phyloP scores from a whole-genome alignment of 768 basidiomycete species.

The Boletus speciosus region DNA sequence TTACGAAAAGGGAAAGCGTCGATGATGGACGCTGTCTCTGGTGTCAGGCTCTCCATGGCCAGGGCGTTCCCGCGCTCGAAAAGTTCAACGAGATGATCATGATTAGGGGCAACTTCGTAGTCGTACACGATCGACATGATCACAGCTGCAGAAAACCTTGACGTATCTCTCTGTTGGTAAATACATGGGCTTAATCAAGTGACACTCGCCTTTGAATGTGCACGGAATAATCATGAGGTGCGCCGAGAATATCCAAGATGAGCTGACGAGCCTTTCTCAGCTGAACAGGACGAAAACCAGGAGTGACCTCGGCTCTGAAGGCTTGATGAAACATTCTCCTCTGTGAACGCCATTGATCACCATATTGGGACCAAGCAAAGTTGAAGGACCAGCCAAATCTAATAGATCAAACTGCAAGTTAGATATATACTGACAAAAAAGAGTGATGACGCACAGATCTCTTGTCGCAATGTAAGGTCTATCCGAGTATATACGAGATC shows the following conservation, averaged over 20 bases:
- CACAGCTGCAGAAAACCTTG: slow-evolving; percentile 34
- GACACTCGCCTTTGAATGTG: slow-evolving; percentile 11
- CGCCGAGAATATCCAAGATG: slow-evolving; percentile 8
- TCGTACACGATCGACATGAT: slow-evolving; percentile 43
- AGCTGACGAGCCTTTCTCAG: slow-evolving; percentile 19
- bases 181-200: too few species aligned
- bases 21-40: slow-evolving; percentile 13
- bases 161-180: background rate
- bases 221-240: slow-evolving; percentile 1
- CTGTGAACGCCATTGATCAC: slow-evolving; percentile 23
- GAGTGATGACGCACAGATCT: slow-evolving; percentile 9
- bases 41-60: slow-evolving; percentile 13
- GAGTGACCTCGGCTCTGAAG: slow-evolving; percentile 17
- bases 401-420: background rate
- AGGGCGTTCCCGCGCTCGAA: slow-evolving; percentile 32
- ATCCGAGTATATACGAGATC: slow-evolving; percentile 29
- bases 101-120: slow-evolving; percentile 31
- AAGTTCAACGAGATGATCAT: slow-evolving; percentile 37
- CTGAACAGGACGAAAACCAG: slow-evolving; percentile 15
- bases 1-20: slow-evolving; percentile 23
- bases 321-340: slow-evolving; percentile 23
- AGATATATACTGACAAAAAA: background rate
- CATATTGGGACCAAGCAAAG: slow-evolving; percentile 16
- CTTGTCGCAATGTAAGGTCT: slow-evolving; percentile 14
- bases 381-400: slow-evolving; percentile 24